These are phyloP conservation scores for Microdochium nivale DNA, from an alignment of 2,329 filamentous ascomycete genomes.

Conservation along the genomic window DNA sequence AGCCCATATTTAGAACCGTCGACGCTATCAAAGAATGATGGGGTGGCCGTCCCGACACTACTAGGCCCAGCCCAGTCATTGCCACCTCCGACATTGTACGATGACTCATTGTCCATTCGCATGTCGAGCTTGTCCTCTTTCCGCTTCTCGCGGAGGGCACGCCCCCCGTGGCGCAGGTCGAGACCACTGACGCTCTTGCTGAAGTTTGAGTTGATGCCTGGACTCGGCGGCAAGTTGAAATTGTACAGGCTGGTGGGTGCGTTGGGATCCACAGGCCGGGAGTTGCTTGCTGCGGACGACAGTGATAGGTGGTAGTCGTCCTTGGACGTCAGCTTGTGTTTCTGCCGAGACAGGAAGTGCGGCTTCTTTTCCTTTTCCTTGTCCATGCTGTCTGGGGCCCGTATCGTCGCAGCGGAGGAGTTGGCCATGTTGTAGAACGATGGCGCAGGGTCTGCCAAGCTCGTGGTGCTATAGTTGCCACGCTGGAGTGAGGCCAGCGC, in stretches of 20 bases:
- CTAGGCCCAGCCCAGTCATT: constrained; percentile 45
- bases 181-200: constrained; percentile 75
- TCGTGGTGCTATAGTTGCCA: constrained; percentile 63
- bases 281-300: constrained; percentile 70
- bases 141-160: constrained; percentile 72
- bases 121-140: constrained; percentile 56
- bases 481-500: constrained; percentile 58
- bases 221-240: constrained; percentile 66
- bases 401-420: constrained; percentile 67
- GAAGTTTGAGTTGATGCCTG: constrained; percentile 60
- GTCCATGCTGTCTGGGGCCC: constrained; percentile 49
- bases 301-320: constrained; percentile 66
- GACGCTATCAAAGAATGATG: constrained; percentile 37
- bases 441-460: constrained; percentile 51
- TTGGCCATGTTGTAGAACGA: constrained; percentile 70
- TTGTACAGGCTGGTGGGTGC: constrained; percentile 72
- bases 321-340: constrained; percentile 65
- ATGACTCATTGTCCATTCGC: constrained; percentile 43
- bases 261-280: constrained; percentile 64
- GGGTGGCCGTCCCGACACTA: constrained; percentile 37
- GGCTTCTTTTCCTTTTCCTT: constrained; percentile 73
- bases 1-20: constrained; percentile 54
- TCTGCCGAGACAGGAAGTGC: constrained; percentile 71
- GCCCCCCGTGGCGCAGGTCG: constrained; percentile 69
- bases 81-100: constrained; percentile 21